Evolutionary conservation across 2,329 filamentous ascomycete genomes (phyloP).

Genomic region (Nectriaceae sp.): DNA sequence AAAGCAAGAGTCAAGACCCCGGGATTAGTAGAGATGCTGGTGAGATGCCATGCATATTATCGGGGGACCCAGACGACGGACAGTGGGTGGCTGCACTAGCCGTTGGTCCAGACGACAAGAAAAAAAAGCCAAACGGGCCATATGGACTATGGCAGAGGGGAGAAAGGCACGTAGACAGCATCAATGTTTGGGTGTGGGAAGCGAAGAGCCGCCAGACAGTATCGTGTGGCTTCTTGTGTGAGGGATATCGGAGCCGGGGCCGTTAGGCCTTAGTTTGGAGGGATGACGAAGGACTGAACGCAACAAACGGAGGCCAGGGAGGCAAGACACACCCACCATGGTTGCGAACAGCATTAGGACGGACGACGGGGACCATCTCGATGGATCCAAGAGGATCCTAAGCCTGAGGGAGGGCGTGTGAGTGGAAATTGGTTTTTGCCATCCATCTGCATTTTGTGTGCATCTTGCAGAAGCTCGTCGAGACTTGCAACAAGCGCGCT

Average conservation of each 20-base stretch:
- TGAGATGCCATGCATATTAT: constrained; percentile 33
- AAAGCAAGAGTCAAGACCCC: constrained; percentile 6
- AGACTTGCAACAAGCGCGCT: constrained; percentile 33
- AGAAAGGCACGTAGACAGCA: constrained; percentile 15
- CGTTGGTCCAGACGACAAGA: constrained; percentile 22
- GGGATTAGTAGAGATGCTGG: constrained; percentile 24
- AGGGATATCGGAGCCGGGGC: neutral
- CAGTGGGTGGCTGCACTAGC: constrained; percentile 35
- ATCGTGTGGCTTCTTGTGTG: neutral
- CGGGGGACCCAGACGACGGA: constrained; percentile 25
- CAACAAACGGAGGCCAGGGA: neutral
- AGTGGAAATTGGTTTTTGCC: constrained; percentile 1
- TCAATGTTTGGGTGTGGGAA: constrained; percentile 5
- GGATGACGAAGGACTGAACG: neutral
- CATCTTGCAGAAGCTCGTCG: constrained; percentile 6
- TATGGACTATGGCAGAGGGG: constrained; percentile 10
- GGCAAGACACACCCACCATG: neutral
- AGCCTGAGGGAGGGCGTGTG: neutral
- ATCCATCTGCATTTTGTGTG: constrained; percentile 1
- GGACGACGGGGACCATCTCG: neutral
- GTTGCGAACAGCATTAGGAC: neutral
- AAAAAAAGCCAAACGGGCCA: constrained; percentile 12
- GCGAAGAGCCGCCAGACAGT: constrained; percentile 3
- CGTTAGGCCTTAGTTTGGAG: neutral
- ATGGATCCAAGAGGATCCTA: neutral